phyloP scores from a whole-genome alignment of 2,329 filamentous ascomycete species.

The Cryphonectria carpinicola region DNA sequence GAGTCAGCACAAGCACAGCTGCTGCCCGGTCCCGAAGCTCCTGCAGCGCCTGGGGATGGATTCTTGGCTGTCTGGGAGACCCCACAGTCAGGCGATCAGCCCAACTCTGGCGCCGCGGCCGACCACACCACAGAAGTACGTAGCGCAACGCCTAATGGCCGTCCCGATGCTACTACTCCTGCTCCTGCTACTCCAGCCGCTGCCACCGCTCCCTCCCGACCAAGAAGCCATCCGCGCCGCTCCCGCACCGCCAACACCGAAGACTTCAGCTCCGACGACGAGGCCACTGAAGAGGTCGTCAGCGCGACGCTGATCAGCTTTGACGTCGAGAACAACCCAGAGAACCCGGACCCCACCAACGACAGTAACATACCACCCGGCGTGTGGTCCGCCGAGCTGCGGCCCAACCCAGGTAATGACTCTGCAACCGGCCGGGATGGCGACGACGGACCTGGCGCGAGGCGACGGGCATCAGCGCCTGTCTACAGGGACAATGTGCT shows the following conservation, averaged over 20 bases:
- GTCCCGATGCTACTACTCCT: neutral
- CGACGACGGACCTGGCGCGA: constrained; percentile 12
- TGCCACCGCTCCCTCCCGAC: constrained; percentile 3
- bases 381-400: constrained; percentile 62
- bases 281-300: constrained; percentile 55
- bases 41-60: constrained; percentile 8
- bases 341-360: constrained; percentile 39
- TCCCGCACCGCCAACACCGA: constrained; percentile 22
- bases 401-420: constrained; percentile 48
- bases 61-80: constrained; percentile 15
- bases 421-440: constrained; percentile 15
- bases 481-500: constrained; percentile 48
- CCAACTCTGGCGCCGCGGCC: neutral
- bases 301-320: constrained; percentile 64
- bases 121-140: constrained; percentile 10
- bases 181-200: neutral
- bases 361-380: constrained; percentile 49
- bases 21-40: constrained; percentile 4
- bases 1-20: constrained; percentile 9
- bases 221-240: constrained; percentile 21
- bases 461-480: constrained; percentile 13
- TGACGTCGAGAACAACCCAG: constrained; percentile 62
- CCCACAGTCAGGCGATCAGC: constrained; percentile 13
- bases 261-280: constrained; percentile 60
- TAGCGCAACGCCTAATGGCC: constrained; percentile 13